Base-by-base conservation (phyloP, 441 rosid species). In the Eugenia klotzschiana region DNA sequence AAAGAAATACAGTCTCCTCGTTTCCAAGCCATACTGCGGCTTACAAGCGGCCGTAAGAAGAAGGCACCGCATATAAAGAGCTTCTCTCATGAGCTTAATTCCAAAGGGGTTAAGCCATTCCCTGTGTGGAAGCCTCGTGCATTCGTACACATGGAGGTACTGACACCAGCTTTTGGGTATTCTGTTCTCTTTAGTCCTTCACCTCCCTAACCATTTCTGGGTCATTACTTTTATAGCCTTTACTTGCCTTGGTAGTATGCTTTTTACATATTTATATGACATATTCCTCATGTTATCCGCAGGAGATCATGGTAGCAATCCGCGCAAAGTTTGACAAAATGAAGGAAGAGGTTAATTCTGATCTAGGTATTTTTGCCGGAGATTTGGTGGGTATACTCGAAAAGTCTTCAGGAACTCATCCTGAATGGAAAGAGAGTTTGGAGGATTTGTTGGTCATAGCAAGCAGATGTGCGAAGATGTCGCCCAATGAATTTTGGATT, bases 41-140 rank as follows among this genome's bases (percentile, higher is more conserved):
- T 94, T 50, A 96, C 99, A 2, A 94, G 97, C 87, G 96, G 97
- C 82, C 89, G 97, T 85, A 92, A 85, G 86, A 96, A 93, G 92
- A 96, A 89, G 88, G 87, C 94, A 55, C 93, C 95, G 40, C 96
- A 96, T 20, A 91, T 96, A 84, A 96, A 97, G 88, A 94, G 98
- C 89, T 97, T 94, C 92, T 97, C 99, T 84, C 99, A 96, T 50
- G 98, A 97, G 88, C 99, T 97, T 74, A 97, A 96, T 88, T 97
- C 99, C 55, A 97, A 94, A 92, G 99, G 99, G 37, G 99, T 97
- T 3, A 87, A 94, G 56, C 96, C 99, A 80, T 97, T 96, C 84
- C 99, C 99, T 3, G 91, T 95, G 46, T 91, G 96, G 97, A 96
- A 91, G 87, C 93, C 99, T 79, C 94, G 98, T 29, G 99, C 96